Evolutionary conservation across 768 basidiomycete species (phyloP).

Genomic region (Leccinum arenicola): DNA sequence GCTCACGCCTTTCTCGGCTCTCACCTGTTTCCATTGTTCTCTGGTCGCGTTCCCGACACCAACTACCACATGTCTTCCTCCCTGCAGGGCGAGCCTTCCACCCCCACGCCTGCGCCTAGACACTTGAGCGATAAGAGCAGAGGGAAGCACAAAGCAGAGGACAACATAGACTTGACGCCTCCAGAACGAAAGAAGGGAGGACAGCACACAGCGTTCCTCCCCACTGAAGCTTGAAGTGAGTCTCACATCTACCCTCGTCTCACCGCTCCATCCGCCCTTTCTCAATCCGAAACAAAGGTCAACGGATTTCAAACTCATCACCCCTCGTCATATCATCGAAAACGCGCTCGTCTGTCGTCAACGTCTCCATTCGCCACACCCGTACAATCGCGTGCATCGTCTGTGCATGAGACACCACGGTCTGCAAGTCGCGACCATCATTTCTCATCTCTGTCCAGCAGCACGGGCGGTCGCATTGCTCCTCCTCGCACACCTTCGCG

Average conservation of each 20-base stretch:
- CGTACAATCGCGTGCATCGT: slow-evolving; percentile 30
- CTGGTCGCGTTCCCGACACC: slow-evolving; percentile 9
- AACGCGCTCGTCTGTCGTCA: slow-evolving; percentile 60
- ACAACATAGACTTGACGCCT: slow-evolving; percentile 66
- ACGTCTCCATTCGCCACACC: slow-evolving; percentile 34
- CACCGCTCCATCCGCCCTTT: slow-evolving; percentile 21
- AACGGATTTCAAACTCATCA: slow-evolving; percentile 51
- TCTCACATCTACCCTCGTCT: slow-evolving; percentile 20
- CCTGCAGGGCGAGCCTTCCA: slow-evolving; percentile 25
- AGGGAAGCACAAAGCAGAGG: slow-evolving; percentile 75
- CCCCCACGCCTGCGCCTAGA: slow-evolving; percentile 33
- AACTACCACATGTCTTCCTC: slow-evolving; percentile 13
- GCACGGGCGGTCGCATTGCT: slow-evolving; percentile 26
- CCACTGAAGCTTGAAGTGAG: slow-evolving; percentile 56
- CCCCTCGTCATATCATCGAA: slow-evolving; percentile 73
- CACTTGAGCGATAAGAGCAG: slow-evolving; percentile 36
- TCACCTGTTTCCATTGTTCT: slow-evolving; percentile 18
- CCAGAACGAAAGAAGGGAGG: slow-evolving; percentile 55
- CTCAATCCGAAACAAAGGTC: slow-evolving; percentile 38
- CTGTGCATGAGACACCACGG: slow-evolving; percentile 26
- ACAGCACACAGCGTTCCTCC: slow-evolving; percentile 59
- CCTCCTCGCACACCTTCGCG: slow-evolving; percentile 36
- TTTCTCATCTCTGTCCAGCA: slow-evolving; percentile 36
- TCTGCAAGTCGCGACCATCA: slow-evolving; percentile 14
- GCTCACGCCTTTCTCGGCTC: slow-evolving; percentile 16